phyloP scores from a whole-genome alignment of 1,139 yeast species.

The Suhomyces chickasaworum region DNA sequence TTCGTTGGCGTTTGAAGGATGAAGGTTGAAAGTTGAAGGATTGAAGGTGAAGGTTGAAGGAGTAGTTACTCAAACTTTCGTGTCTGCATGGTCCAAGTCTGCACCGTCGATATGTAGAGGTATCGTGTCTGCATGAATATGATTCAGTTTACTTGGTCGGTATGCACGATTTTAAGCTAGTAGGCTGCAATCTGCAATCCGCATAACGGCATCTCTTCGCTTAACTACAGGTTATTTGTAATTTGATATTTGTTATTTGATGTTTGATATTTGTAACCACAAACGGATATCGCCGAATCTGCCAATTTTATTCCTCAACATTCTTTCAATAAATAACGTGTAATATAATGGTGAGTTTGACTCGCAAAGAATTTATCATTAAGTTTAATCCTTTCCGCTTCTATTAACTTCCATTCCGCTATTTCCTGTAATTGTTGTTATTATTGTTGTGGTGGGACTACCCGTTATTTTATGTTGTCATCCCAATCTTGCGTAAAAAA shows the following conservation, averaged over 20 bases:
- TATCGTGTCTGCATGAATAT: background rate
- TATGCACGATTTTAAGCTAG: background rate
- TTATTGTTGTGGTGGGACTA: background rate
- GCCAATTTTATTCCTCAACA: too few species aligned
- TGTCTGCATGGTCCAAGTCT: background rate
- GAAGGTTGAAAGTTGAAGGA: too few species aligned
- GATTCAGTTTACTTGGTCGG: background rate
- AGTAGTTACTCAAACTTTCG: background rate
- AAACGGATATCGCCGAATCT: too few species aligned
- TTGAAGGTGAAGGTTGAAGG: too few species aligned
- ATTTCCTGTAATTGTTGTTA: too few species aligned
- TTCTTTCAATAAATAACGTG: too few species aligned
- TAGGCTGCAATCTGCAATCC: background rate
- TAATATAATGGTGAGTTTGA: too few species aligned
- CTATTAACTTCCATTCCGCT: background rate
- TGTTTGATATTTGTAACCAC: too few species aligned
- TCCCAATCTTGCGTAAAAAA: background rate
- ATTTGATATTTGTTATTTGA: too few species aligned
- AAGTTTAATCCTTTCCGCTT: background rate
- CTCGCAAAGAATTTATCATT: too few species aligned
- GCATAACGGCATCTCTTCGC: background rate
- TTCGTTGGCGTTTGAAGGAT: background rate
- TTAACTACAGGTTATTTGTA: background rate
- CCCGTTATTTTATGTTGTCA: conserved; percentile 3
- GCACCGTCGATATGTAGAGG: too few species aligned